phyloP scores from a whole-genome alignment of 305 asterid species.

The Andrographis paniculata region DNA sequence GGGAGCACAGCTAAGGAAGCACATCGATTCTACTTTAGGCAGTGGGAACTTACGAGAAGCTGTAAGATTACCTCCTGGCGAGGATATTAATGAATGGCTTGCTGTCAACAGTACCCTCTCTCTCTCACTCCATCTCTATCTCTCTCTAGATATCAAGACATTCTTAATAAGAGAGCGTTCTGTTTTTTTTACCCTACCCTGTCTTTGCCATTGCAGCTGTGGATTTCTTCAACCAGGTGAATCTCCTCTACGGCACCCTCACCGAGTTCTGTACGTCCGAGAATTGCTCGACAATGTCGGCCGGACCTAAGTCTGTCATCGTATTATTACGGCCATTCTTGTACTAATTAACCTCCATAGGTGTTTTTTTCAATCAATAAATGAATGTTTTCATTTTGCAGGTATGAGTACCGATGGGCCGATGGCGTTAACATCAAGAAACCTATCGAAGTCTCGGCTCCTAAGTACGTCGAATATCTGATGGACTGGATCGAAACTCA shows the following conservation, averaged over 20 bases:
- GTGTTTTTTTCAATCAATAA: no score
- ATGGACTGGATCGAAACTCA: conserved; percentile 98
- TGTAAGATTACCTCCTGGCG: conserved; percentile 92
- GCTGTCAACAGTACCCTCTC: conserved; percentile 80
- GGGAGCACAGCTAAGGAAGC: conserved; percentile 93
- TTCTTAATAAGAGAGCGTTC: no score
- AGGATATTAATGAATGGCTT: conserved; percentile 91
- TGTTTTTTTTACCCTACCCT: conserved; percentile 6
- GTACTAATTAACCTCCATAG: no score
- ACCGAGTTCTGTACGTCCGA: conserved; percentile 94
- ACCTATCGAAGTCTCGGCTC: conserved; percentile 98
- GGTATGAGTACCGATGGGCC: conserved; percentile 97
- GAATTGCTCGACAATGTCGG: conserved; percentile 95
- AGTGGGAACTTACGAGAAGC: conserved; percentile 95
- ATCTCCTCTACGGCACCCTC: conserved; percentile 91
- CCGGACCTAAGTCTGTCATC: conserved; percentile 89
- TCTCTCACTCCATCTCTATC: conserved; percentile 10
- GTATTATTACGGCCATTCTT: no score
- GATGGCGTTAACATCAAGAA: conserved; percentile 86
- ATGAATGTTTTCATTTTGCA: no score
- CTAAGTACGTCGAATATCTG: conserved; percentile 84
- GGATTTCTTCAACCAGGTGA: conserved; percentile 97
- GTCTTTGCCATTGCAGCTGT: conserved; percentile 71
- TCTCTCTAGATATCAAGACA: no score
- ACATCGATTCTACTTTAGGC: conserved; percentile 91